A percentile compares a stretch with the other conserved stretches of the same genome.
Conservation (phyloP, 23 red algal species). For the Gracilaria domingensis region DNA sequence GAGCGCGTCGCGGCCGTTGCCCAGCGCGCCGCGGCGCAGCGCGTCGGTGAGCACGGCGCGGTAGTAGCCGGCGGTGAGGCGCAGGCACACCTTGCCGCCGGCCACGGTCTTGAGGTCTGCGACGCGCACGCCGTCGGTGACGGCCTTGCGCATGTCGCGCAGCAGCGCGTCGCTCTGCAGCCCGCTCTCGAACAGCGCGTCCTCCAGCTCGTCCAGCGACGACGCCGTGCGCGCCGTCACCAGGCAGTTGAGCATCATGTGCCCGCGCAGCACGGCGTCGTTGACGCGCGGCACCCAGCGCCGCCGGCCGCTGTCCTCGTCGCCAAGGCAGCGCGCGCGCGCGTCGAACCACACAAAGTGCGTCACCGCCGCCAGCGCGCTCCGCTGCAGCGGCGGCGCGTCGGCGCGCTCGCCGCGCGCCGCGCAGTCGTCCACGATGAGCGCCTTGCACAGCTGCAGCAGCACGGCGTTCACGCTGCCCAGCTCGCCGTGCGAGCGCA, state of each 20-base stretch:
- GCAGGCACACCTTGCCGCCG: slow-evolving; percentile 9
- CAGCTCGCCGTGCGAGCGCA: slow-evolving; percentile 5
- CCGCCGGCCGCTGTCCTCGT: background rate
- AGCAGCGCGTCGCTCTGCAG: slow-evolving; percentile 4
- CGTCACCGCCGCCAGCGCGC: background rate
- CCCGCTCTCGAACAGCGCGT: slow-evolving; percentile 2
- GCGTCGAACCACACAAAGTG: slow-evolving; percentile 71
- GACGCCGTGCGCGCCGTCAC: background rate
- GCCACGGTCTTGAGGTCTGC: slow-evolving; percentile 10
- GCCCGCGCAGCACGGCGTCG: slow-evolving; percentile 25
- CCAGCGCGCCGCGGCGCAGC: slow-evolving; percentile 4
- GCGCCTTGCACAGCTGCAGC: slow-evolving; percentile 11
- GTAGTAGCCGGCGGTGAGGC: slow-evolving; percentile 39
- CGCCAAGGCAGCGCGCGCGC: background rate
- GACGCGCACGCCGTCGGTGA: background rate
- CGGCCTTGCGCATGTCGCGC: background rate
- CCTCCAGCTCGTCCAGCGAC: slow-evolving; percentile 23
- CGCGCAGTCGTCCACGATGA: slow-evolving; percentile 29
- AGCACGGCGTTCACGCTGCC: background rate
- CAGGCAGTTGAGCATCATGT: slow-evolving; percentile 24
- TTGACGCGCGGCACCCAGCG: background rate
- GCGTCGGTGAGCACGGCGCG: slow-evolving; percentile 26
- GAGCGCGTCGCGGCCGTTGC: slow-evolving; percentile 9
- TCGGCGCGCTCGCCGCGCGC: background rate
- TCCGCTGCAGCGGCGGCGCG: too few relatives aligned